Evolutionary conservation across 2,329 filamentous ascomycete species (phyloP), one percentile per base, ranked within the genome.

Genomic region (Colletotrichum theobromicola): DNA sequence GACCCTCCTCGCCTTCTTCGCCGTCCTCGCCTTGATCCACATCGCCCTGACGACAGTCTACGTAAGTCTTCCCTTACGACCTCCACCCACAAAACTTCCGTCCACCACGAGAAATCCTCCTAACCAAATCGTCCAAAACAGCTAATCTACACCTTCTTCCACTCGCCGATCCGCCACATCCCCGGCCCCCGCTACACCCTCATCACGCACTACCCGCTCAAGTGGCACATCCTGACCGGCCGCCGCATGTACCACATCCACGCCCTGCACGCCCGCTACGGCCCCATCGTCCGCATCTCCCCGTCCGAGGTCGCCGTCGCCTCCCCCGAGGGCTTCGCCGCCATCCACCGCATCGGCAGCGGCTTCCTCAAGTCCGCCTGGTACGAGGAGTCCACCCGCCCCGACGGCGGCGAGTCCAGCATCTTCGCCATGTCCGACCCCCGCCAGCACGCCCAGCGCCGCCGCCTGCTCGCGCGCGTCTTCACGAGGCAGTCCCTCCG

Each of bases 381-480:
- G 67, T 71, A 74, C 42, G 67, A 66, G 18, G 53, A 46, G 8
- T 73, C 70, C 9, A 73, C 66, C 24, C 28, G n/a, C n/a, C 46
- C 65, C 4, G 65, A 69, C 15, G 66, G 57, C 26, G 63, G 70
- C 26, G 72, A 74, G 67, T 16, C 67, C 12, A 61, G 60, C 55
- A 46, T 74, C 37, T 74, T 74, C 30, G 46, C 72, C 60, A 60
- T 74, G 61, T 46, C 50, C 7, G 67, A 74, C 16, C 72, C 67
- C 4, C 64, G 32, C n/a, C 42, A 66, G n/a, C 72, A 74, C 53
- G 57, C 65, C 13, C 26, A 37, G 6, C 50, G 60, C 5, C 84
- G 87, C 21, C 81, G 83, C 61, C 82, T 89, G 2, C 78, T 90
- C 5, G 84, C 86, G 3, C 78, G 80, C 2, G 79, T 85, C 9